Base-by-base conservation (phyloP, 768 basidiomycete species). In the Rhodotorula taiwanensis region DNA sequence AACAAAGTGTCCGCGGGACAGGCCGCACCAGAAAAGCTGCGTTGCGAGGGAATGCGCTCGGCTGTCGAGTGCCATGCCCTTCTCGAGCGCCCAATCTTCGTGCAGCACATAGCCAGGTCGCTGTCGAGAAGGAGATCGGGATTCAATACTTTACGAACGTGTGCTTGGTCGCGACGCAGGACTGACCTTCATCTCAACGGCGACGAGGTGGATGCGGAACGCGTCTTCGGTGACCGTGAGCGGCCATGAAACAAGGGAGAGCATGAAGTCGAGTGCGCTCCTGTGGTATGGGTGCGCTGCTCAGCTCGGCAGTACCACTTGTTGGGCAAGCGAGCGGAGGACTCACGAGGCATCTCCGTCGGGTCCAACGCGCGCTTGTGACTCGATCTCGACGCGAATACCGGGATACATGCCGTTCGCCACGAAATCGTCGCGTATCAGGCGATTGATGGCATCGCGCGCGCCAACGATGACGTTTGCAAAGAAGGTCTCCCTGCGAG, bases 151-250 rank as follows among this genome's bases (percentile, higher is more conserved):
- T n/a, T n/a, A n/a, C n/a, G n/a, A n/a, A n/a, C n/a, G n/a, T n/a
- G n/a, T n/a, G n/a, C n/a, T n/a, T n/a, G n/a, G n/a, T n/a, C n/a
- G n/a, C n/a, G n/a, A n/a, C n/a, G n/a, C n/a, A n/a, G n/a, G 33
- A 14, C 52, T 36, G 23, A 52, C 51, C 52, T 53, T 53, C 15
- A 53, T 6, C 27, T 53, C 52, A 41, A 27, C 11, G 18, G 42
- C 42, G 18, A 14, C 13, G 4, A 53, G 27, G 52, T 53, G 39
- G 41, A 53, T 41, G 39, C 52, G 52, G 9, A 42, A 11, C 15
- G 16, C 20, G 2, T 16, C 25, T 18, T 25, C 18, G 7, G 4
- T n/a, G n/a, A n/a, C 14, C 20, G 5, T 28, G 15, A 41, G 52
- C 1, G 52, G 39, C 52, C 52, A 53, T n/a, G 36, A 27, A 13